phyloP scores from a whole-genome alignment of 805 yeast species.

The Yarrowia alimentaria region DNA sequence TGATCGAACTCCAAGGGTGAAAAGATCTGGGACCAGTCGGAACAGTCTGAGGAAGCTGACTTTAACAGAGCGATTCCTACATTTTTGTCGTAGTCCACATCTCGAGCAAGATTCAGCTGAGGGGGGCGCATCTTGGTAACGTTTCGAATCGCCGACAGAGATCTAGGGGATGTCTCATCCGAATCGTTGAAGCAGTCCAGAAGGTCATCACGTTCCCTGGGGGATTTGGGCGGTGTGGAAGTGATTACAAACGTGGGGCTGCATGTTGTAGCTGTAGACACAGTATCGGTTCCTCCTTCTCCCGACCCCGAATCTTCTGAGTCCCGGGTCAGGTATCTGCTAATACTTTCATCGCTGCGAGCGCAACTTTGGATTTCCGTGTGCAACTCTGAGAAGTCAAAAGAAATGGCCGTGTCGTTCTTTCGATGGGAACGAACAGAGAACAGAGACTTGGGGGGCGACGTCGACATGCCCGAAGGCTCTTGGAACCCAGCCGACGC shows the following conservation, averaged over 20 bases:
- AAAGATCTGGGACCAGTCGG: conserved; percentile 10
- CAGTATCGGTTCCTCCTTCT: background rate
- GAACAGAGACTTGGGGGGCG: conserved; percentile 1
- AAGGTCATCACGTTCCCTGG: background rate
- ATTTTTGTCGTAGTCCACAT: conserved; percentile 1
- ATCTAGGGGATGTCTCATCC: no score
- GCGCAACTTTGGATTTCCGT: background rate
- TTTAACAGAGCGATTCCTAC: conserved; percentile 12
- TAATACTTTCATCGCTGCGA: background rate
- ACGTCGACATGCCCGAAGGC: background rate
- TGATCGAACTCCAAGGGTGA: conserved; percentile 8
- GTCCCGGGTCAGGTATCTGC: background rate
- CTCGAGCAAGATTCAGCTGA: conserved; percentile 3
- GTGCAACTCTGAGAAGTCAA: conserved; percentile 19
- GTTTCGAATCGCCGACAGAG: no score
- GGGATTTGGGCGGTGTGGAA: conserved; percentile 1
- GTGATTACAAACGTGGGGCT: conserved; percentile 12
- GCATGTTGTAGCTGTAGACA: background rate
- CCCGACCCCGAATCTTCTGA: background rate
- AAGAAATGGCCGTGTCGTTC: conserved; percentile 3
- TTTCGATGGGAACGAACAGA: conserved; percentile 3
- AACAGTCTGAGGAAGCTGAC: conserved; percentile 3
- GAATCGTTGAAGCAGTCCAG: conserved; percentile 11
- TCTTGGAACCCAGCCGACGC: background rate
- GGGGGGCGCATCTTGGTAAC: conserved; percentile 14